A percentile compares a stretch with the other conserved stretches of the same genome.
phyloP scores from a whole-genome alignment of 257 asterid species.

The Ajuga chamaepitys region DNA sequence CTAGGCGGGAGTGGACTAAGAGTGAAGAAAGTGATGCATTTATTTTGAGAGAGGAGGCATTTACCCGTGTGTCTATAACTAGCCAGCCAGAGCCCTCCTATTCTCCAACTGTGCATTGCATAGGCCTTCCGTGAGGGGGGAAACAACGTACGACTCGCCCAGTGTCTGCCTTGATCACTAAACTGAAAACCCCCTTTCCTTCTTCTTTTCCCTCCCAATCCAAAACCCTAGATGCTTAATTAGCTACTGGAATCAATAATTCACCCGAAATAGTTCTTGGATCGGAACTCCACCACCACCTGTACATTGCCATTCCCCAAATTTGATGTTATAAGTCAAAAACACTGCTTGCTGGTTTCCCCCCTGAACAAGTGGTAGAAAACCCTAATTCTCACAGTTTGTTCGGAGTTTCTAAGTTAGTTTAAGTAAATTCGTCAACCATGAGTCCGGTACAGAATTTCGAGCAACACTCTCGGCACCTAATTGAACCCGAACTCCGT shows the following conservation, averaged over 20 bases:
- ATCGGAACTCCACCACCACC: neutral
- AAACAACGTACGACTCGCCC: neutral
- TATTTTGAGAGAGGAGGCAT: neutral
- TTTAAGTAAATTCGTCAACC: slow-evolving; percentile 14
- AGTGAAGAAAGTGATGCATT: neutral
- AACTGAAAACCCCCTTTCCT: slow-evolving; percentile 2
- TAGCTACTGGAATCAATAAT: neutral
- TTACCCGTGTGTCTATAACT: neutral
- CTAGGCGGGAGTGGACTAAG: too few relatives aligned
- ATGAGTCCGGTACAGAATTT: slow-evolving; percentile 96
- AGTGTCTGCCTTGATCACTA: slow-evolving; percentile 7
- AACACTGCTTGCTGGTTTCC: neutral
- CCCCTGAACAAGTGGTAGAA: slow-evolving; percentile 1
- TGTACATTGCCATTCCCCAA: neutral
- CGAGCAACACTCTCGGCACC: slow-evolving; percentile 88
- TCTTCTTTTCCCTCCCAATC: slow-evolving; percentile 7
- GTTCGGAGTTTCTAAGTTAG: neutral
- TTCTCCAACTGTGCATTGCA: neutral
- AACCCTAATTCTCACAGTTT: slow-evolving; percentile 12
- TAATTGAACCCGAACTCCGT: slow-evolving; percentile 73
- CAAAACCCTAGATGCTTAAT: slow-evolving; percentile 30
- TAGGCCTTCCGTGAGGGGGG: slow-evolving; percentile 1
- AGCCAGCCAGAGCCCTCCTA: neutral
- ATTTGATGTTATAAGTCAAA: neutral
- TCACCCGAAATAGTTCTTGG: neutral